phyloP scores from a whole-genome alignment of 371 early-diverging fungal genomes.

The Rhizopus delemar region DNA sequence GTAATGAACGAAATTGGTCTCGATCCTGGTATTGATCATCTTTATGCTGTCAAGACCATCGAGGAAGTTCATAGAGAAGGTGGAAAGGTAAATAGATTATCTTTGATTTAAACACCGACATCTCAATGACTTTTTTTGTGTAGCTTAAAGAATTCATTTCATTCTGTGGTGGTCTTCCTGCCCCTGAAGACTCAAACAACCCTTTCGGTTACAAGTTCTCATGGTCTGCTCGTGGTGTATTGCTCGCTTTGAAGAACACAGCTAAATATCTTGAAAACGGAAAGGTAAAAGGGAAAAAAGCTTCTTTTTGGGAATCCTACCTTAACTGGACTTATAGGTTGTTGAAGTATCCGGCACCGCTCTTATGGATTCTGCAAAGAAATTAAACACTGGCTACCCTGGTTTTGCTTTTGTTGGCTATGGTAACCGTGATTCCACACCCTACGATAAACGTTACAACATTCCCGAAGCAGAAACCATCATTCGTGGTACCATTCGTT shows the following conservation, averaged over 20 bases:
- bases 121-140: conserved; percentile 1
- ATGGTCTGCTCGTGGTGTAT: conserved; percentile 96
- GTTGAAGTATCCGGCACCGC: conserved; percentile 90
- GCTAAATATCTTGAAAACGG: conserved; percentile 89
- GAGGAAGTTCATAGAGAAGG: conserved; percentile 85
- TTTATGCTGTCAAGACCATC: conserved; percentile 85
- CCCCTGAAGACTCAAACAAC: conserved; percentile 95
- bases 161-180: conserved; percentile 98
- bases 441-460: conserved; percentile 91
- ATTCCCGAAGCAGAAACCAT: conserved; percentile 95
- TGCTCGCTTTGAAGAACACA: conserved; percentile 91
- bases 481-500: conserved; percentile 92
- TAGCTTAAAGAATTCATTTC: conserved; percentile 84
- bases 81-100: conserved; percentile 67
- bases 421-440: conserved; percentile 97
- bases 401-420: conserved; percentile 88
- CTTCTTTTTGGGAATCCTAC: conserved; percentile 21
- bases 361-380: conserved; percentile 86
- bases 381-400: conserved; percentile 82
- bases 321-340: conserved; percentile 40
- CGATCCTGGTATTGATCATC: conserved; percentile 94
- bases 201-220: conserved; percentile 99
- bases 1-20: conserved; percentile 93
- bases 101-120: background rate
- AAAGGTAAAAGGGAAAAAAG: conserved; percentile 49